Conservation (phyloP, 83 land plant genomes). For the Diphasiastrum complanatum region DNA sequence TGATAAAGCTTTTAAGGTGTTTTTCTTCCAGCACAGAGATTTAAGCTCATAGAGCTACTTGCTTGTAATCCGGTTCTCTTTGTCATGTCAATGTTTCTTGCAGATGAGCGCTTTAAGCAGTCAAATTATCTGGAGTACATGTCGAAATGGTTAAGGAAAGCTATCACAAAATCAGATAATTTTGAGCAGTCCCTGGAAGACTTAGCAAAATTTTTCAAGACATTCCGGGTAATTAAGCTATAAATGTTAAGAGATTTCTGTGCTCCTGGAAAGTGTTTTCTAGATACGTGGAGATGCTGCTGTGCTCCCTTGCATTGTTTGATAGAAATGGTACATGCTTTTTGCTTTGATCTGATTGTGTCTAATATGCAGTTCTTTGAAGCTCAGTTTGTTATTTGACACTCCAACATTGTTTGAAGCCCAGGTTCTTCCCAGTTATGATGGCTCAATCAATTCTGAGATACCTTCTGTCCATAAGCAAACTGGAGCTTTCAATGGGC, state of each 20-base stretch:
- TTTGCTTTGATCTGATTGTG: too few species aligned
- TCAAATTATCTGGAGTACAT: slow-evolving; percentile 53
- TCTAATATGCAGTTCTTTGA: too few species aligned
- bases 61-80: neutral
- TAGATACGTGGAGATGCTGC: neutral
- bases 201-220: slow-evolving; percentile 49
- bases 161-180: slow-evolving; percentile 55
- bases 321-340: too few species aligned
- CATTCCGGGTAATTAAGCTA: slow-evolving; percentile 40
- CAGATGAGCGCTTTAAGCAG: slow-evolving; percentile 85
- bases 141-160: slow-evolving; percentile 87
- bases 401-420: too few species aligned
- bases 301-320: neutral
- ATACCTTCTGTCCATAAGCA: too few species aligned
- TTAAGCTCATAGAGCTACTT: too few species aligned
- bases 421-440: too few species aligned
- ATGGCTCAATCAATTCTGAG: too few species aligned
- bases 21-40: neutral
- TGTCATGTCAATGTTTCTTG: slow-evolving; percentile 2
- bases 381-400: too few species aligned
- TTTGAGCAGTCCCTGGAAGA: slow-evolving; percentile 53
- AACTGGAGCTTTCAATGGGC: too few species aligned
- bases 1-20: too few species aligned
- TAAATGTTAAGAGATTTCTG: neutral
- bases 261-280: neutral